Evolutionary conservation across 495 filamentous ascomycete genomes (phyloP).

Genomic region (Aspergillus indologenus): DNA sequence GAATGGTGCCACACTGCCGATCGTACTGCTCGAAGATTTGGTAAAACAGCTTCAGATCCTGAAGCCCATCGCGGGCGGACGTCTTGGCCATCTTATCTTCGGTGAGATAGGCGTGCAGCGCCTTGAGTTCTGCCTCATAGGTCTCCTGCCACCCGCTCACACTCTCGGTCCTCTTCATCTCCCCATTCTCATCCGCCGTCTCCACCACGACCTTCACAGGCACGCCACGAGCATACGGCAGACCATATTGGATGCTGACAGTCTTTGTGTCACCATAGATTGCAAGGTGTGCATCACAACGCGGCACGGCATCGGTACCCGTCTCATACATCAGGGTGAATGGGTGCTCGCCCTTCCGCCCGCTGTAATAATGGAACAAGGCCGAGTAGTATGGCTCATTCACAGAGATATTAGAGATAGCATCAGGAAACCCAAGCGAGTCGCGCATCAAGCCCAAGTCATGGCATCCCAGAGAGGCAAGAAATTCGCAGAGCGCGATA

Average conservation of each 20-base stretch:
- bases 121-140: conserved; percentile 48
- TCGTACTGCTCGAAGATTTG: conserved; percentile 43
- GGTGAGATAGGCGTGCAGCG: conserved; percentile 45
- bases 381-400: conserved; percentile 47
- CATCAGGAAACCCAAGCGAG: conserved; percentile 43
- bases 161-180: conserved; percentile 31
- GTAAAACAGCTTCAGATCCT: conserved; percentile 42
- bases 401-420: conserved; percentile 44
- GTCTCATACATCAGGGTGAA: conserved; percentile 56
- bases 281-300: conserved; percentile 55
- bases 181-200: conserved; percentile 38
- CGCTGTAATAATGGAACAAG: conserved; percentile 42
- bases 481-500: conserved; percentile 37
- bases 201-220: conserved; percentile 48
- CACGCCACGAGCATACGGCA: conserved; percentile 49
- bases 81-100: conserved; percentile 47
- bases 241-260: conserved; percentile 47
- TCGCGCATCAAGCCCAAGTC: conserved; percentile 57
- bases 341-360: conserved; percentile 18
- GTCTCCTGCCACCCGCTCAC: conserved; percentile 50
- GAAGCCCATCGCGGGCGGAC: conserved; percentile 43
- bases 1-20: conserved; percentile 42
- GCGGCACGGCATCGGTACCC: conserved; percentile 50
- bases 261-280: conserved; percentile 51
- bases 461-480: conserved; percentile 51